These are phyloP conservation scores for Aureobasidium sp. DNA, from an alignment of 2,329 filamentous ascomycete species.

Conservation along the genomic window DNA sequence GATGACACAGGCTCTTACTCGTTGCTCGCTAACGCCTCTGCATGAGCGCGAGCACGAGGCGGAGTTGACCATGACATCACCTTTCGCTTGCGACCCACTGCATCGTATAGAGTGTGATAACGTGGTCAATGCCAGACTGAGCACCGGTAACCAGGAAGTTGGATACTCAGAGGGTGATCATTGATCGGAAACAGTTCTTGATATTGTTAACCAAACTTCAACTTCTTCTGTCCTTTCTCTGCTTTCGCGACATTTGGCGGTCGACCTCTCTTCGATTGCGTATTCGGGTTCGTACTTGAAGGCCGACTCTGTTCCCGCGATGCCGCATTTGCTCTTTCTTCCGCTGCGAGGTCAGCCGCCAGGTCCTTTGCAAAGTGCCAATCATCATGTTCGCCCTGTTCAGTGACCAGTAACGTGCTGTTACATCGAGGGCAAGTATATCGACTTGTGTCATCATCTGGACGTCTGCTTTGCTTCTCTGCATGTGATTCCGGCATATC, in stretches of 20 bases:
- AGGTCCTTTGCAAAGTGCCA: constrained; percentile 93
- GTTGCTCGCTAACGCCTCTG: neutral
- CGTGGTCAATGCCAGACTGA: neutral
- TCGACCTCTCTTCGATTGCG: constrained; percentile 25
- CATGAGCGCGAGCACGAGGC: neutral
- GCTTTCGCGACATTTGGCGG: constrained; percentile 25
- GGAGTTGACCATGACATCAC: neutral
- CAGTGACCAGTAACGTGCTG: constrained; percentile 25
- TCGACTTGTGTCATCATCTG: constrained; percentile 19
- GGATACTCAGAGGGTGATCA: neutral
- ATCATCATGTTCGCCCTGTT: constrained; percentile 72
- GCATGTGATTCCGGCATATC: neutral
- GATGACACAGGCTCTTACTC: neutral
- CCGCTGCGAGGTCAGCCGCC: constrained; percentile 66
- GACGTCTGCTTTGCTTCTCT: neutral
- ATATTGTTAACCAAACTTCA: constrained; percentile 33
- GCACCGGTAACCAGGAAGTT: neutral
- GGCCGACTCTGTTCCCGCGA: constrained; percentile 14
- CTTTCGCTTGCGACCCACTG: neutral
- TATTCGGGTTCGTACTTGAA: constrained; percentile 10
- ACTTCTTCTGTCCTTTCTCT: constrained; percentile 38
- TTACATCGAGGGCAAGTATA: constrained; percentile 60
- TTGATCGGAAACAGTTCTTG: neutral
- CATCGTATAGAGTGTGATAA: neutral
- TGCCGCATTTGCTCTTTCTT: constrained; percentile 39